Base-by-base conservation (phyloP, 768 basidiomycete species). In the Kondoa malvinella region DNA sequence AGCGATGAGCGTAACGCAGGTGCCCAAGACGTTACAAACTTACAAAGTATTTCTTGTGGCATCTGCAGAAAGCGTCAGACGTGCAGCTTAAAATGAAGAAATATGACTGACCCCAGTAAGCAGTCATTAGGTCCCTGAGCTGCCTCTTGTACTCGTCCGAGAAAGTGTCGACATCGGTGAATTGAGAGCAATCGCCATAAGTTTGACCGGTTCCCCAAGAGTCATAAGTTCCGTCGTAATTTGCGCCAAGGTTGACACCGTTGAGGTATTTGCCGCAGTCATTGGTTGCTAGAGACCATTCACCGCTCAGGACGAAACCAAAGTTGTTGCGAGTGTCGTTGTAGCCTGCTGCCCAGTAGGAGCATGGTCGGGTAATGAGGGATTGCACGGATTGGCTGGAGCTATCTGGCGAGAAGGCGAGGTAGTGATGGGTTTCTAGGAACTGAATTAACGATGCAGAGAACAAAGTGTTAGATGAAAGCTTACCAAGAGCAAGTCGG, bases 101-200 rank as follows among this genome's bases (percentile, higher is more conserved):
- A 3, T 29, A 30, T 21, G 64, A 40, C 58, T 58, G 14, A 67
- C 67, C 32, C 58, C 58, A 4, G 29, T 50, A 91, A 90, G 96
- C 1, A 89, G 92, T 94, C 94, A 97, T 82, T 95, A 97, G 83
- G 95, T 86, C 79, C 77, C 80, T 79, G 71, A 90, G 82, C 50
- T 79, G 82, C 15, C 77, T 73, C 79, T 91, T 94, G 75, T 81
- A 85, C 16, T 77, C 76, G 17, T 77, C 72, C 70, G 80, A 75
- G 81, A 86, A 97, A 60, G 75, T 83, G 72, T 83, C 78, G 80
- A 83, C 95, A 74, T 92, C 82, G 21, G 83, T 85, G 86, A 86
- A 92, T 15, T 77, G 74, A 4, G 73, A 73, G 75, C 94, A 97
- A 68, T 77, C 81, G 34, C 90, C 89, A 1, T 83, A 72, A 16